Percentiles rank a stretch among this genome's conserved stretches.
Conservation (phyloP, 768 basidiomycete genomes). For the Psilocybe cyanescens region DNA sequence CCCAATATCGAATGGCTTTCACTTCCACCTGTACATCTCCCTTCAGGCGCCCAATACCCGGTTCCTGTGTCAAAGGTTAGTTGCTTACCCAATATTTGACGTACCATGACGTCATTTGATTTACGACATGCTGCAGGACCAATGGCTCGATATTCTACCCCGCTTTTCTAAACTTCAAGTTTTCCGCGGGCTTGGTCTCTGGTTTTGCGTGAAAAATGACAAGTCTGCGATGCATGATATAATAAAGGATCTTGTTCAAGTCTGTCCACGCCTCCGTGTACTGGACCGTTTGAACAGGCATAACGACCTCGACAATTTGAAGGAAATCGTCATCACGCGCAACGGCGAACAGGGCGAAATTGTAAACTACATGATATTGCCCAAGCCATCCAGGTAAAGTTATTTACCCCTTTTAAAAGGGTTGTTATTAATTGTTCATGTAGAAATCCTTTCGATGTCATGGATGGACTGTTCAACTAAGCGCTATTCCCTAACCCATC, state of each 20-base stretch:
- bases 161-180: slow-evolving; percentile 46
- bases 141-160: slow-evolving; percentile 44
- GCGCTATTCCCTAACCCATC: not conserved
- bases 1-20: slow-evolving; percentile 44
- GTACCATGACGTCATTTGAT: not conserved
- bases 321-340: slow-evolving; percentile 42
- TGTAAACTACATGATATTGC: slow-evolving; percentile 36
- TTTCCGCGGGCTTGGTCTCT: slow-evolving; percentile 46
- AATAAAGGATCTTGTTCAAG: slow-evolving; percentile 40
- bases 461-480: slow-evolving; percentile 30
- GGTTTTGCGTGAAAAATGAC: slow-evolving; percentile 40
- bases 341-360: slow-evolving; percentile 31
- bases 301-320: slow-evolving; percentile 33
- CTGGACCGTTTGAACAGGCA: slow-evolving; percentile 44
- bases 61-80: slow-evolving; percentile 30
- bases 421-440: not conserved
- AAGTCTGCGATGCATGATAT: slow-evolving; percentile 44
- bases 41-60: slow-evolving; percentile 24
- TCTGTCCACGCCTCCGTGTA: slow-evolving; percentile 44
- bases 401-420: not conserved
- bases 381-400: slow-evolving; percentile 31
- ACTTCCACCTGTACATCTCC: slow-evolving; percentile 33
- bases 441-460: slow-evolving; percentile 28
- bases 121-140: slow-evolving; percentile 28
- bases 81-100: slow-evolving; percentile 6